Conservation (phyloP, 345 rosid genomes). For the Microcos paniculata region DNA sequence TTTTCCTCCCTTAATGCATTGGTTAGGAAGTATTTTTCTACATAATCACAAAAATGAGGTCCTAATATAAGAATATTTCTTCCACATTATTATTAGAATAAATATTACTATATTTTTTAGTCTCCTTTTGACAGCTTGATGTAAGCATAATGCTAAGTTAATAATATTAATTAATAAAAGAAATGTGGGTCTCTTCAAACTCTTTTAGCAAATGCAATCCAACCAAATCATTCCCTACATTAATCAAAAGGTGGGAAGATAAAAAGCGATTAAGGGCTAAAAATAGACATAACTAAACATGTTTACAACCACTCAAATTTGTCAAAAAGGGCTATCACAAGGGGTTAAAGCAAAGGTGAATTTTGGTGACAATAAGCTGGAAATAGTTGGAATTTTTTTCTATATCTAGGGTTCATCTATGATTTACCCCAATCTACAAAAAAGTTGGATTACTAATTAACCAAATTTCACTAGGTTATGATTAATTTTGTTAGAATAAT, state of each 20-base stretch:
- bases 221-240: background rate
- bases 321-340: no score
- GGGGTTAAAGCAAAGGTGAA: background rate
- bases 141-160: background rate
- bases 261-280: background rate
- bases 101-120: background rate
- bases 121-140: background rate
- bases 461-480: background rate
- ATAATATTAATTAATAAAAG: no score
- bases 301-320: no score
- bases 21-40: constrained; percentile 12
- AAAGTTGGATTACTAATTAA: background rate
- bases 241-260: background rate
- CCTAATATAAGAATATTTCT: background rate
- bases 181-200: background rate
- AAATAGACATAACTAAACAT: background rate
- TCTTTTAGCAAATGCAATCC: background rate
- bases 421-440: background rate
- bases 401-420: background rate
- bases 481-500: background rate
- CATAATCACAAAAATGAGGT: constrained; percentile 6
- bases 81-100: constrained; percentile 3
- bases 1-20: background rate
- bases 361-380: background rate
- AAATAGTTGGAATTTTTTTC: background rate